Base-by-base conservation (phyloP, 2,329 filamentous ascomycete species). In the Cyclaneusma minus region DNA sequence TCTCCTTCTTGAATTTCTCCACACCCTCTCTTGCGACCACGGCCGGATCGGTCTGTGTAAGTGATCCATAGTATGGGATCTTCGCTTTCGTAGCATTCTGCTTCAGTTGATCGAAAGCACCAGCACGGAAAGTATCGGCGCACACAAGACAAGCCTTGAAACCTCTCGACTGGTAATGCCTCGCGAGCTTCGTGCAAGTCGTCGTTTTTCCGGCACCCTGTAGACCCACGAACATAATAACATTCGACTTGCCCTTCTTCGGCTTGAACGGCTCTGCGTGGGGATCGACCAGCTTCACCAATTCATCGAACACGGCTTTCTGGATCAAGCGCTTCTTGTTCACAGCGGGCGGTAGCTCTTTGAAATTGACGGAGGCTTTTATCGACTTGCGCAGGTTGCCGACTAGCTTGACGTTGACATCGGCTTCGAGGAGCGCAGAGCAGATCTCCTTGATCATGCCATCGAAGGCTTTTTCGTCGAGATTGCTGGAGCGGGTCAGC, bases 301-400 rank as follows among this genome's bases (percentile, higher is more conserved):
- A 73, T 52, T 95, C 84, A 49, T 98, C 87, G 52, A 92, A 98
- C 40, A 98, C 89, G 38, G 89, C 71, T 54, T 95, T 95, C 48
- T 98, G 89, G 47, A 98, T 94, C 33, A 98, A 62, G 39, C 87
- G 82, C 59, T 95, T 95, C 69, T 95, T 98, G 64, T 95, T 98
- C 37, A 91, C 83, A 39, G 79, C 80, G 15, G 84, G 71, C 4
- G 84, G 80, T 10, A 94, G 67, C 35, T 93, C 83, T 50, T 89
- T 84, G 60, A 98, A 93, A 58, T 94, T 93, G 54, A 98, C 89
- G 16, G 76, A 69, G 32, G 67, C 58, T 49, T 84, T 84, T 50
- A 98, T 95, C 17, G 85, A 91, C 53, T 91, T 93, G 40, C 87
- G 83, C 24, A 98, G 72, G 42, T 77, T 74, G 45, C 80, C 74